Evolutionary conservation across 2,329 filamentous ascomycete species (phyloP), one percentile per base, ranked within the genome.

Genomic region (Tolypocladium album): DNA sequence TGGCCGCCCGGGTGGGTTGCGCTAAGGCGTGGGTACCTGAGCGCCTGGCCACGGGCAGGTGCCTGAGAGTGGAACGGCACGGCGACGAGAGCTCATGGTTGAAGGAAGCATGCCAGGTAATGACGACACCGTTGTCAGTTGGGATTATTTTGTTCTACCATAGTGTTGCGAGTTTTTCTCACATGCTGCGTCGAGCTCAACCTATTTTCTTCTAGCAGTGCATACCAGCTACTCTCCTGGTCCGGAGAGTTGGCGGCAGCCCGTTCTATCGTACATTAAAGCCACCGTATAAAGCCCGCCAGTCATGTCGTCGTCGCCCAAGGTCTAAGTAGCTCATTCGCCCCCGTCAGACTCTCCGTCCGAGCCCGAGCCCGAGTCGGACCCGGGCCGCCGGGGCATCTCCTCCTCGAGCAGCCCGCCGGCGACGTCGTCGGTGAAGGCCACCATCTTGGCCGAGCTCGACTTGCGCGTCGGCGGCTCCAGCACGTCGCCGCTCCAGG

Each of bases 401-500:
- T 71, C 71, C 55, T 71, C 72, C 12, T 67, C 69, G 58, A 68
- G 57, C 24, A 69, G 63, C 34, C 70, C 72, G 31, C 68, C 75
- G 58, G 72, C 72, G 34, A 80, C 74, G 52, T 84, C 82, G 27
- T 86, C 84, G 2, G 79, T 78, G 69, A 88, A 89, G 0, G 82
- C 83, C 34, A 89, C 86, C 13, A 78, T 81, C 70, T 87, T 88
- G 11, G 75, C 70, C 9, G 72, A 69, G 9, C 74, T 70, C 31
- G 72, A 73, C 65, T 74, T 79, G 63, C 70, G 68, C 57, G 74
- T 74, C 31, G 74, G 74, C 22, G 80, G 76, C 69, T 88, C 86
- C 53, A 97, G 73, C 22, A 97, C 89, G 73, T 97, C 94, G 31
- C 94, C 94, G 66, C 81, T 86, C 94, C 94, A 99, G 0, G 94